Conservation (phyloP, 805 yeast genomes). For the Yamadazyma sp. region DNA sequence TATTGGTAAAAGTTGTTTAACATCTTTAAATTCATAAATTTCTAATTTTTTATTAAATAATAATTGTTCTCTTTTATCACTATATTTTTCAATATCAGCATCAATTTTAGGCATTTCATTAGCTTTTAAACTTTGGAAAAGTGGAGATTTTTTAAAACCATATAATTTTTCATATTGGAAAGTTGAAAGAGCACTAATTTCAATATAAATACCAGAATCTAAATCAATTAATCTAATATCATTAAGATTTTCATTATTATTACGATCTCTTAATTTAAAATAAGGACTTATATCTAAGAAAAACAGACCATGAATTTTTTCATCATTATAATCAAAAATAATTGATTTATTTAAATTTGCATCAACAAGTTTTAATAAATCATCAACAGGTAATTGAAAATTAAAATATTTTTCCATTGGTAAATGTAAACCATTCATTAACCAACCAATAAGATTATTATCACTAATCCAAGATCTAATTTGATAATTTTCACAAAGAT, state of each 20-base stretch:
- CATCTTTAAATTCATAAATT: constrained; percentile 28
- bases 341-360: constrained; percentile 38
- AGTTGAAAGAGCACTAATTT: constrained; percentile 35
- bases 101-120: constrained; percentile 15
- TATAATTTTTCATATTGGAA: constrained; percentile 12
- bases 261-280: constrained; percentile 28
- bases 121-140: constrained; percentile 13
- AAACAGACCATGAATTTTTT: constrained; percentile 18
- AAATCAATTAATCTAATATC: constrained; percentile 55
- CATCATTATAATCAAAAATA: constrained; percentile 29
- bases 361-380: constrained; percentile 41
- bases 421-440: constrained; percentile 50
- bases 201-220: constrained; percentile 41
- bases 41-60: constrained; percentile 16
- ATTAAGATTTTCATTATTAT: constrained; percentile 47
- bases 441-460: constrained; percentile 39
- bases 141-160: constrained; percentile 21
- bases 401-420: constrained; percentile 57
- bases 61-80: constrained; percentile 9
- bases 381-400: constrained; percentile 43
- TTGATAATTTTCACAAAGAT: constrained; percentile 37
- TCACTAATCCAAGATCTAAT: constrained; percentile 37
- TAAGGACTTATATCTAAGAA: constrained; percentile 31
- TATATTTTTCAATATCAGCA: constrained; percentile 7
- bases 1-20: constrained; percentile 31